Evolutionary conservation across 345 rosid genomes (phyloP).

Genomic region (Hypericum perforatum): DNA sequence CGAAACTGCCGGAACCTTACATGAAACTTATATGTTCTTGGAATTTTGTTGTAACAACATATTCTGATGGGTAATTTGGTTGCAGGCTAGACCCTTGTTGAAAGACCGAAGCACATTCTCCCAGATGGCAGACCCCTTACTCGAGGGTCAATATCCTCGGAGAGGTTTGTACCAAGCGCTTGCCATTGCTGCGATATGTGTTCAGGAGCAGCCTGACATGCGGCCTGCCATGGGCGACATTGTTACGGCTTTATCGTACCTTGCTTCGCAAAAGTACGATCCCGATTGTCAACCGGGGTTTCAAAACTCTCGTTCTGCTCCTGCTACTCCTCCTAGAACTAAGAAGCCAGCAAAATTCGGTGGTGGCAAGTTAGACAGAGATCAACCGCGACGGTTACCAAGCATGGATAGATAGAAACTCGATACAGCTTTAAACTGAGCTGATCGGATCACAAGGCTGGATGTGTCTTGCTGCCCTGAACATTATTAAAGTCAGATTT

Average conservation of each 20-base stretch:
- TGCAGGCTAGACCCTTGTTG: constrained; percentile 5
- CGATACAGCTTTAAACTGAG: no score
- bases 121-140: constrained; percentile 2
- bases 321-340: not conserved
- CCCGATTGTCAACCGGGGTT: not conserved
- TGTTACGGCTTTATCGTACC: constrained; percentile 5
- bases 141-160: not conserved
- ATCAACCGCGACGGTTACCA: no score
- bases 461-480: no score
- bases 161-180: constrained; percentile 6
- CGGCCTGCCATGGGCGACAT: constrained; percentile 2
- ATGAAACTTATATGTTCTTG: no score
- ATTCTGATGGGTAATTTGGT: not conserved
- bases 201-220: constrained; percentile 7
- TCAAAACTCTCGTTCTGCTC: not conserved
- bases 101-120: not conserved
- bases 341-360: no score
- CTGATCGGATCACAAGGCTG: no score
- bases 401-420: no score
- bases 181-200: constrained; percentile 5
- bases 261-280: constrained; percentile 1
- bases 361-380: no score
- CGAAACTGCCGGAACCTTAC: not conserved
- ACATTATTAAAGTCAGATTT: no score
- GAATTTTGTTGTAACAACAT: no score